Conservation (phyloP, 2,329 filamentous ascomycete species). For the Epichloe gansuensis region DNA sequence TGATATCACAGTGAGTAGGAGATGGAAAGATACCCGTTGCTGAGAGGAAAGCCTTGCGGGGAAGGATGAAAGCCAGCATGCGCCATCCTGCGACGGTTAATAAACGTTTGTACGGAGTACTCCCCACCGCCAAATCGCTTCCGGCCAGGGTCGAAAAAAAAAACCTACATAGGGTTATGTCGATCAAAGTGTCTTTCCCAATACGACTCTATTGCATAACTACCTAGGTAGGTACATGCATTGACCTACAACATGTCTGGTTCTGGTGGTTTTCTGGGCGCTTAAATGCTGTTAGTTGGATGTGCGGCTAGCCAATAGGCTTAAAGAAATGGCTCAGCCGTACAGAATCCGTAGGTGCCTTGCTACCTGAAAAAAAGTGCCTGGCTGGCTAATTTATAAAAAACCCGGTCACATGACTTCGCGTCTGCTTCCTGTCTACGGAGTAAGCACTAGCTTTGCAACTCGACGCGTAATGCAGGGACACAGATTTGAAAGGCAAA, state of each 20-base stretch:
- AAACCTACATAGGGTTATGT: background rate
- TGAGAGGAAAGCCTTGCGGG: slow-evolving; percentile 2
- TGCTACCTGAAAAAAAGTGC: background rate
- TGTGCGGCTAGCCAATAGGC: background rate
- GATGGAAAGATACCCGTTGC: background rate
- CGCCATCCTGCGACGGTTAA: background rate
- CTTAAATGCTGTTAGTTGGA: background rate
- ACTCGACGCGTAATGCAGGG: background rate
- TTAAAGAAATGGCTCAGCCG: background rate
- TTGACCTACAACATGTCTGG: background rate
- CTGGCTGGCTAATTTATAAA: background rate
- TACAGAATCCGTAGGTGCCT: background rate
- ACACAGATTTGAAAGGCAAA: background rate
- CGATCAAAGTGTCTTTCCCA: background rate
- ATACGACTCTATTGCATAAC: background rate
- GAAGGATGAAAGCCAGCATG: background rate
- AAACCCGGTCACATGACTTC: slow-evolving; percentile 4
- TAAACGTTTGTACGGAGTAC: background rate
- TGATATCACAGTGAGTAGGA: background rate
- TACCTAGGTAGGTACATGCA: background rate
- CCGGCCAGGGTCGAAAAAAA: background rate
- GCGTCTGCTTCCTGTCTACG: background rate
- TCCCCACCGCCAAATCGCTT: background rate
- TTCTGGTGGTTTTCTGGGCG: background rate
- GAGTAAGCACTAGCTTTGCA: background rate